Evolutionary conservation across 495 filamentous ascomycete genomes (phyloP), one percentile per base, ranked within the genome.

Genomic region (Astrothelium macrocarpum): DNA sequence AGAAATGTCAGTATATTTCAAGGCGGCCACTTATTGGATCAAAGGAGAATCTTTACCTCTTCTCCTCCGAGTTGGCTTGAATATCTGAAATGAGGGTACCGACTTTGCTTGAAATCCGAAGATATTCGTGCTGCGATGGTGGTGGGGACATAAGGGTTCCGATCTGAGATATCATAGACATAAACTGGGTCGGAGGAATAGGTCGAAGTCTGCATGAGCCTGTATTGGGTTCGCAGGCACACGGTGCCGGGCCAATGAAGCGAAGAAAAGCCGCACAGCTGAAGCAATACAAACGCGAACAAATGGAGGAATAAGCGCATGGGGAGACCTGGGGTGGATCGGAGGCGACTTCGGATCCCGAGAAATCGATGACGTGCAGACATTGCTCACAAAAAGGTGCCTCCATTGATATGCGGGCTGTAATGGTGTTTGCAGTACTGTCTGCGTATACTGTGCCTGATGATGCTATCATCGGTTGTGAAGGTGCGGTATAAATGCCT

Each of bases 81-180:
- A 75, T 31, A 32, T 72, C 62, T 23, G 39, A 25, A 1, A 75
- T 29, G 0, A 77, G 53, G 0, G 72, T 66, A n/a, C 59, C 25
- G 1, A 77, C 60, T 46, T 62, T 62, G 2, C 60, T 62, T 16
- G 60, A 62, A 0, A 46, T 1, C 11, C 12, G n/a, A 9, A 0
- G 14, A 49, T 45, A 18, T 1, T 26, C 7, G 45, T 62, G 1
- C 34, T 36, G 1, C 1, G 1, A 45, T 25, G 60, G 18, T 2
- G 29, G 31, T 11, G 60, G 36, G 36, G 60, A 32, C 2, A 23
- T 23, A 25, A 18, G 16, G 60, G 60, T 0, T 1, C 45, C 60
- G 45, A 11, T 62, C 34, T 28, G 1, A 23, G 53, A 10, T 1
- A 1, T 0, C 20, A 0, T 58, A 9, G 53, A 11, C 20, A 20